These are phyloP conservation scores for Dalbergia cultrata DNA, from an alignment of 306 rosid species.

Conservation along the genomic window DNA sequence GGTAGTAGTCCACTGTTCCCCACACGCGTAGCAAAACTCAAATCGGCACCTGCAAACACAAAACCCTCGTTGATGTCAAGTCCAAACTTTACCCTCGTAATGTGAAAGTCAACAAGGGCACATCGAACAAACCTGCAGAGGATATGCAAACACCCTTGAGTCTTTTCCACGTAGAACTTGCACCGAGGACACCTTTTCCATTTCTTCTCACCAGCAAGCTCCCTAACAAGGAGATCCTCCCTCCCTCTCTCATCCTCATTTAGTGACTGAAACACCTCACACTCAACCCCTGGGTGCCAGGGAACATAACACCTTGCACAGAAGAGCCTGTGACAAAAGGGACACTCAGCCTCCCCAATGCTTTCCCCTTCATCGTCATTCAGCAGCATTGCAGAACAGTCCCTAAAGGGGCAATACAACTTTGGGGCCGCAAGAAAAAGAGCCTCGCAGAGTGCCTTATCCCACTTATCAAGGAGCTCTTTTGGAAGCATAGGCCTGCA, in stretches of 20 bases:
- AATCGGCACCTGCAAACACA: slow-evolving; percentile 60
- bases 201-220: slow-evolving; percentile 49
- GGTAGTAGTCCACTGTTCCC: slow-evolving; percentile 47
- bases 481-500: slow-evolving; percentile 56
- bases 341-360: slow-evolving; percentile 59
- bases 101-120: neutral
- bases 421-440: slow-evolving; percentile 36
- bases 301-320: slow-evolving; percentile 68
- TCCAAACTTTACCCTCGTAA: neutral
- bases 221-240: slow-evolving; percentile 56
- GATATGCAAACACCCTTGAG: slow-evolving; percentile 57
- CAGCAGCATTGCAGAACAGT: slow-evolving; percentile 64
- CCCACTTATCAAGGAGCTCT: slow-evolving; percentile 59
- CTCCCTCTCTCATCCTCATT: slow-evolving; percentile 51
- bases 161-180: slow-evolving; percentile 57
- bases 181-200: slow-evolving; percentile 76
- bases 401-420: slow-evolving; percentile 66
- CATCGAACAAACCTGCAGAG: slow-evolving; percentile 62
- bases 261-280: slow-evolving; percentile 57
- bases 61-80: neutral
- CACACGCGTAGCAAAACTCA: slow-evolving; percentile 67
- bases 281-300: slow-evolving; percentile 66
- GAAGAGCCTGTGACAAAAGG: slow-evolving; percentile 67
- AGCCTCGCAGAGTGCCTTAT: slow-evolving; percentile 52
- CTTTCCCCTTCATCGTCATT: slow-evolving; percentile 25